phyloP scores from a whole-genome alignment of 1,284 basidiomycete genomes.

The Hemileia vastatrix region DNA sequence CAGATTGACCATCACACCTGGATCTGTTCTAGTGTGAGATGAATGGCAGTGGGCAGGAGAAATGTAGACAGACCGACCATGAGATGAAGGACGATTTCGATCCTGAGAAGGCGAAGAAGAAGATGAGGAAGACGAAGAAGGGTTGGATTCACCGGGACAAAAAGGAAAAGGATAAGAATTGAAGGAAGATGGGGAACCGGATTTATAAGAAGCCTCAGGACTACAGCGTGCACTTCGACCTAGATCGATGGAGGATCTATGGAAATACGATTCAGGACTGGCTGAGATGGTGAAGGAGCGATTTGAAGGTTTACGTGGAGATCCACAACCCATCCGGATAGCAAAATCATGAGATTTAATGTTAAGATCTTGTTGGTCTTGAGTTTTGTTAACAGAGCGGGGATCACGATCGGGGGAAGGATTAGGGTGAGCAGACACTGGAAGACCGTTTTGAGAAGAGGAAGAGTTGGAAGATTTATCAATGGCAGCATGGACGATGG shows the following conservation, averaged over 20 bases:
- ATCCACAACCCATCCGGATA: neutral
- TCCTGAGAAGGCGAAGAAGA: too few relatives aligned
- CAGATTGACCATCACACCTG: too few relatives aligned
- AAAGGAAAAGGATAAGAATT: too few relatives aligned
- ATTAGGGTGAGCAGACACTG: neutral
- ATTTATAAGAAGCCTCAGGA: neutral
- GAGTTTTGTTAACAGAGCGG: too few relatives aligned
- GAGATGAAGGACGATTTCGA: too few relatives aligned
- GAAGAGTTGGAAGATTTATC: neutral
- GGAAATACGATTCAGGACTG: neutral
- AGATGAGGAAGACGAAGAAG: too few relatives aligned
- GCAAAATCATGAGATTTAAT: neutral
- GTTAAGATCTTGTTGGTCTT: neutral
- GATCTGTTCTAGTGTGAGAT: too few relatives aligned
- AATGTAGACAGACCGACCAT: too few relatives aligned
- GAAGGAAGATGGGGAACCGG: neutral
- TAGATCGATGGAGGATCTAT: neutral
- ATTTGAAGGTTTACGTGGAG: neutral
- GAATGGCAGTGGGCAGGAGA: too few relatives aligned
- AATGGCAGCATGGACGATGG: neutral
- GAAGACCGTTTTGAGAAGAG: neutral
- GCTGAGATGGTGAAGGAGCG: neutral
- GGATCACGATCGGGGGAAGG: slow-evolving; percentile 1
- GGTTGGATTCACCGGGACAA: too few relatives aligned
- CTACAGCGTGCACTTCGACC: neutral